Evolutionary conservation across 768 basidiomycete genomes (phyloP).

Genomic region (Amanita brunnescens): DNA sequence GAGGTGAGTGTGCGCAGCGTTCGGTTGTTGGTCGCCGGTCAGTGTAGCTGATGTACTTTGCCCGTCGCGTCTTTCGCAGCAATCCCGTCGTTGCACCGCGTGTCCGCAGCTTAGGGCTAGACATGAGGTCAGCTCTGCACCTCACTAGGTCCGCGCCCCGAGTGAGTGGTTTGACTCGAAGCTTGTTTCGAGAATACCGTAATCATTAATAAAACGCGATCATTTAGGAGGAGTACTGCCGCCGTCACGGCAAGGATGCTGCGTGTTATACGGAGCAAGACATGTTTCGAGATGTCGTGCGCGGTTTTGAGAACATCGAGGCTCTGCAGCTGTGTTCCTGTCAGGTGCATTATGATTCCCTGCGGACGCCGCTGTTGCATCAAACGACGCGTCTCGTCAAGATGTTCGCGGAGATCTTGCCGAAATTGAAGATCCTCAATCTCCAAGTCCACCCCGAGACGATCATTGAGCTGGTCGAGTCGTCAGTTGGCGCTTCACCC

Average conservation of each 20-base stretch:
- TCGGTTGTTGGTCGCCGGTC: too few species aligned
- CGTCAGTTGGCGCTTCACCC: not conserved
- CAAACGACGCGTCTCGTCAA: conserved; percentile 1
- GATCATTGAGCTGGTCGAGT: conserved; percentile 2
- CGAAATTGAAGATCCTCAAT: not conserved
- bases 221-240: conserved; percentile 2
- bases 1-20: not conserved
- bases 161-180: not conserved
- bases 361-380: not conserved
- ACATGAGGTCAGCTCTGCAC: conserved; percentile 5
- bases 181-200: not conserved
- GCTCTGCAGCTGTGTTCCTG: conserved; percentile 2
- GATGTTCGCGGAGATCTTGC: not conserved
- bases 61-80: not conserved
- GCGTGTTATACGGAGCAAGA: not conserved
- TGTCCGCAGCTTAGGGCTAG: not conserved
- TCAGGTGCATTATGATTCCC: not conserved
- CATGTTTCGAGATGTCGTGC: conserved; percentile 1
- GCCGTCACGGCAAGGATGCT: not conserved
- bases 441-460: conserved; percentile 6
- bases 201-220: not conserved
- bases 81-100: conserved; percentile 1
- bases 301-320: conserved; percentile 1
- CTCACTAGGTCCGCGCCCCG: conserved; percentile 1
- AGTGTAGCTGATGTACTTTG: not conserved